Evolutionary conservation across 2,329 filamentous ascomycete genomes (phyloP).

Genomic region (Penicillium frequentans): DNA sequence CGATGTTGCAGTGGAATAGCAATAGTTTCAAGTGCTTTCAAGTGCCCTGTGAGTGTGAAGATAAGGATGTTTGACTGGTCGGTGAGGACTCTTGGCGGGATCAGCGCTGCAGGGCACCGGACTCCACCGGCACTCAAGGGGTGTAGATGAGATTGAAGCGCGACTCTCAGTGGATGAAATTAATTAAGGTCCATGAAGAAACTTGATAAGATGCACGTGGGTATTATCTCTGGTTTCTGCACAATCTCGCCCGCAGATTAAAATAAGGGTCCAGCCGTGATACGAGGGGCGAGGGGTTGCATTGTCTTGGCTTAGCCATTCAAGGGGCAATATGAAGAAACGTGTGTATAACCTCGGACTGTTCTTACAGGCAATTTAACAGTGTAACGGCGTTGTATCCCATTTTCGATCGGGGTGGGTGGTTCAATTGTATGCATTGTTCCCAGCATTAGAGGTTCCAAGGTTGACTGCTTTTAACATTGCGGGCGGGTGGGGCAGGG

Average conservation of each 20-base stretch:
- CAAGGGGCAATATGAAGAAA: neutral
- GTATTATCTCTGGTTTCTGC: neutral
- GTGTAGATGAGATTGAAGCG: neutral
- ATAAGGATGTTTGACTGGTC: conserved; percentile 3
- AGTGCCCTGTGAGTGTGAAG: neutral
- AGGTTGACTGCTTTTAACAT: neutral
- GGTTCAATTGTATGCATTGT: neutral
- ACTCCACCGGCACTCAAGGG: conserved; percentile 3
- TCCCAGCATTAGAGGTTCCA: neutral
- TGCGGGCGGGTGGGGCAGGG: neutral
- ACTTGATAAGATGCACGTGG: neutral
- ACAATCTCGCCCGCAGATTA: neutral
- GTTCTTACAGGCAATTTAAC: neutral
- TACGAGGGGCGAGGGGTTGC: neutral
- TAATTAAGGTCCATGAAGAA: neutral
- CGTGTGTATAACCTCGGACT: neutral
- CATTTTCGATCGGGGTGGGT: neutral
- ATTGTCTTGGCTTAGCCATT: neutral
- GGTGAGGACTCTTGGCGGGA: conserved; percentile 1
- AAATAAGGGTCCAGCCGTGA: neutral
- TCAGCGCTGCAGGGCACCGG: conserved; percentile 11
- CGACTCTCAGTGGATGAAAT: neutral
- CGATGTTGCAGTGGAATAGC: neutral
- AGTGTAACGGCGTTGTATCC: no score
- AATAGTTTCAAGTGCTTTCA: neutral